Evolutionary conservation across 371 early-diverging fungal genomes (phyloP).

Genomic region (Chytridiales sp.): DNA sequence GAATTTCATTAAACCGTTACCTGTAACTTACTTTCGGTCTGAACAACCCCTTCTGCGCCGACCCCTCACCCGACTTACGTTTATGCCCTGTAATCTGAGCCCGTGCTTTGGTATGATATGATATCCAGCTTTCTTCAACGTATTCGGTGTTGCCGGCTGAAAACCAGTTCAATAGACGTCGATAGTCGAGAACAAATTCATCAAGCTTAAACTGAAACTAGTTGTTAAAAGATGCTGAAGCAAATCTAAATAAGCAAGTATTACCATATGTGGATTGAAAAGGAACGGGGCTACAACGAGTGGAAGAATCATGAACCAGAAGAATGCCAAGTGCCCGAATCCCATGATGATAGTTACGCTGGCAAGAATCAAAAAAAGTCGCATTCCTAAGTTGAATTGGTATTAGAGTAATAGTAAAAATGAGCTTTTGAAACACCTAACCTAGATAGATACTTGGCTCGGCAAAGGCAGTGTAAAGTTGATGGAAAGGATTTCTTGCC

Average conservation of each 20-base stretch:
- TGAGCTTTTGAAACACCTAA: conserved; percentile 2
- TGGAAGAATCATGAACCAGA: conserved; percentile 74
- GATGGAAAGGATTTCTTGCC: conserved; percentile 72
- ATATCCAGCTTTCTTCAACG: conserved; percentile 15
- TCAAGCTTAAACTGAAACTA: conserved; percentile 26
- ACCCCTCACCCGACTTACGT: neutral
- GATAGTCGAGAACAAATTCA: conserved; percentile 25
- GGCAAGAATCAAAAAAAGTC: conserved; percentile 67
- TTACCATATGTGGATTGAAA: conserved; percentile 37
- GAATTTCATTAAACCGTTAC: too few relatives aligned
- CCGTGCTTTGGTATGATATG: conserved; percentile 12
- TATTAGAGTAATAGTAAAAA: too few relatives aligned
- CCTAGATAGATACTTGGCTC: conserved; percentile 79
- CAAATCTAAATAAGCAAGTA: too few relatives aligned
- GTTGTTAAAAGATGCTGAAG: too few relatives aligned
- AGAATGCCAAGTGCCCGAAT: conserved; percentile 76
- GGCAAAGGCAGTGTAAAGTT: conserved; percentile 77
- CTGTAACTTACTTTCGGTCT: conserved; percentile 2
- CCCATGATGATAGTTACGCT: conserved; percentile 72
- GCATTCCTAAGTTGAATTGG: conserved; percentile 45
- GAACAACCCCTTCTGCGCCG: neutral
- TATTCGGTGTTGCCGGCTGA: conserved; percentile 1
- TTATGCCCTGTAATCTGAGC: conserved; percentile 26
- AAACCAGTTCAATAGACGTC: conserved; percentile 21
- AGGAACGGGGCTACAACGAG: conserved; percentile 29